Evolutionary conservation across 352 stramenopile species (phyloP).

Genomic region (Globisporangium lucens): DNA sequence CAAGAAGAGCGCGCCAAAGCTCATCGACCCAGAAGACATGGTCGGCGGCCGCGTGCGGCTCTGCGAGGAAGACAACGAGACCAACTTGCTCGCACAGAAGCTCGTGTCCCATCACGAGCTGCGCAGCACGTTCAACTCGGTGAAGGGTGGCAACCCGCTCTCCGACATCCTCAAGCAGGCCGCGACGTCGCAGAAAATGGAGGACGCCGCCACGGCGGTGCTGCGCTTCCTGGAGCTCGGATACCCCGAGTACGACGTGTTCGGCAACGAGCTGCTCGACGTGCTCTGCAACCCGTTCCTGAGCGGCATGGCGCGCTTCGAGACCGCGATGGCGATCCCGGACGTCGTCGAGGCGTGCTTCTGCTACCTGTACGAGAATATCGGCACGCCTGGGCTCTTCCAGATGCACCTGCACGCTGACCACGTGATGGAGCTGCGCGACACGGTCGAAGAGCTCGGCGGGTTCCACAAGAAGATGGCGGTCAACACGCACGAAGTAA

Average conservation of each 20-base stretch:
- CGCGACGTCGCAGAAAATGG: slow-evolving; percentile 54
- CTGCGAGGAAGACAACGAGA: slow-evolving; percentile 62
- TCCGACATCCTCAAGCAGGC: slow-evolving; percentile 64
- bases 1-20: slow-evolving; percentile 51
- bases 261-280: slow-evolving; percentile 67
- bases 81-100: slow-evolving; percentile 67
- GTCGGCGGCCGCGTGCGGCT: slow-evolving; percentile 65
- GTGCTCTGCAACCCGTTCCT: slow-evolving; percentile 84
- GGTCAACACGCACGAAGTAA: slow-evolving; percentile 76
- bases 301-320: slow-evolving; percentile 80
- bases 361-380: slow-evolving; percentile 73
- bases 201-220: slow-evolving; percentile 67
- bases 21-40: slow-evolving; percentile 86
- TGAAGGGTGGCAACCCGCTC: slow-evolving; percentile 74
- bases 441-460: slow-evolving; percentile 78
- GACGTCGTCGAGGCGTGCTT: slow-evolving; percentile 79
- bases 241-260: slow-evolving; percentile 83
- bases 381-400: slow-evolving; percentile 76
- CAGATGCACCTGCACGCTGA: slow-evolving; percentile 75
- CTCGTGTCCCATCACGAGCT: slow-evolving; percentile 76
- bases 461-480: slow-evolving; percentile 83
- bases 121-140: slow-evolving; percentile 63
- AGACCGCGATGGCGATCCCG: slow-evolving; percentile 77
- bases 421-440: slow-evolving; percentile 75
- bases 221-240: slow-evolving; percentile 82